Percentiles rank a stretch among this genome's conserved stretches.
These are phyloP conservation scores for Phanerochaete sordida DNA, from an alignment of 768 basidiomycete species.

Conservation along the genomic window DNA sequence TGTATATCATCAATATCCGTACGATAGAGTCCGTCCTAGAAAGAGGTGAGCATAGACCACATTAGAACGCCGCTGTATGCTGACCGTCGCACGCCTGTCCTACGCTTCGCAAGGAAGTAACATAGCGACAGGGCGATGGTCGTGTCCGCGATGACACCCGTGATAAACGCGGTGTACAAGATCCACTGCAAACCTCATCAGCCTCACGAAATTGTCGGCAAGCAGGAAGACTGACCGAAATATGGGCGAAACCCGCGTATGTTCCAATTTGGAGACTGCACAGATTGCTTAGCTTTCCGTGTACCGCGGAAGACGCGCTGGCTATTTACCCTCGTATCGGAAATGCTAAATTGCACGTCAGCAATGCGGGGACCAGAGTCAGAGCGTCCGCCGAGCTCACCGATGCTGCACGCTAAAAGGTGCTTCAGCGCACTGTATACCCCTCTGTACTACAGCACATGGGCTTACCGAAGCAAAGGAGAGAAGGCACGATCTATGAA, in stretches of 20 bases:
- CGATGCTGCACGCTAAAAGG: neutral
- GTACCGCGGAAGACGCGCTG: neutral
- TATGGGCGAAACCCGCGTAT: slow-evolving; percentile 4
- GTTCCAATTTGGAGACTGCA: slow-evolving; percentile 6
- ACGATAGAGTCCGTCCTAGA: slow-evolving; percentile 15
- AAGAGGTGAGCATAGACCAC: neutral
- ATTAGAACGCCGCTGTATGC: neutral
- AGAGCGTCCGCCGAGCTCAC: too few species aligned
- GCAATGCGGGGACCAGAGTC: too few species aligned
- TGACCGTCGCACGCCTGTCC: slow-evolving; percentile 7
- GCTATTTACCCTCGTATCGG: slow-evolving; percentile 7
- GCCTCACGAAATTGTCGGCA: neutral
- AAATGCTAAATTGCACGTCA: too few species aligned
- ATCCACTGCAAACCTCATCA: slow-evolving; percentile 13
- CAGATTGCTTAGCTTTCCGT: neutral
- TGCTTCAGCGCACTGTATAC: neutral
- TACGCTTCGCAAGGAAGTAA: slow-evolving; percentile 9
- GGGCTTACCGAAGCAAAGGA: neutral
- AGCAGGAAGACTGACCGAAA: slow-evolving; percentile 12
- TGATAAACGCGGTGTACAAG: slow-evolving; percentile 21
- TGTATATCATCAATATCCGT: slow-evolving; percentile 12
- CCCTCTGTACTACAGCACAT: neutral
- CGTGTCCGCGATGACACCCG: slow-evolving; percentile 19
- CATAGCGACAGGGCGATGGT: slow-evolving; percentile 22
- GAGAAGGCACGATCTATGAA: neutral